A percentile compares a stretch with the other conserved stretches of the same genome.
Conservation (phyloP, 176 grass and related monocot species). For the Metroxylon sagu region DNA sequence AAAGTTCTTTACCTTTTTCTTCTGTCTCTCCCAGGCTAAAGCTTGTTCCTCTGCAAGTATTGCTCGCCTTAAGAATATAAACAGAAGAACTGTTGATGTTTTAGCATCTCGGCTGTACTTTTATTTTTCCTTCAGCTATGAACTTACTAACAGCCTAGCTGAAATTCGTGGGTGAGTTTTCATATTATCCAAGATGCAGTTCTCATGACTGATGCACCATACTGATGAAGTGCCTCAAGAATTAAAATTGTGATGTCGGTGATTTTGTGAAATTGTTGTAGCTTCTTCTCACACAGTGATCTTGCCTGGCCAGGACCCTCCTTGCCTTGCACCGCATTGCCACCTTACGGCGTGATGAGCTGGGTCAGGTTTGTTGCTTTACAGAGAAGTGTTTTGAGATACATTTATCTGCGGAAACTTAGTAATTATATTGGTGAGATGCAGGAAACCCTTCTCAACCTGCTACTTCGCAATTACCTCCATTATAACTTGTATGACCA, state of each 20-base stretch:
- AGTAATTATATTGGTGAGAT: not conserved
- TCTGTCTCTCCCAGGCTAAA: conserved; percentile 46
- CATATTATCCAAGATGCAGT: not conserved
- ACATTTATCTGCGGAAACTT: too few species aligned
- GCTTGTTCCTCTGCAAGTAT: conserved; percentile 62
- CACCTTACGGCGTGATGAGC: conserved; percentile 69
- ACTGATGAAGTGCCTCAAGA: not conserved
- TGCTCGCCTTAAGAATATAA: conserved; percentile 65
- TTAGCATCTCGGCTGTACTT: conserved; percentile 64
- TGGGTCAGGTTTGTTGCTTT: conserved; percentile 64
- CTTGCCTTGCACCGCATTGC: conserved; percentile 70
- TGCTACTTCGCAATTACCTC: conserved; percentile 95
- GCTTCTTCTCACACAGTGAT: conserved; percentile 8
- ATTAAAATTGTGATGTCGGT: not conserved
- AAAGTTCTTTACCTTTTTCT: not conserved
- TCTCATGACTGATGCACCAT: not conserved
- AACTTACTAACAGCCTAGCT: conserved; percentile 69
- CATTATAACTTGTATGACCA: conserved; percentile 91
- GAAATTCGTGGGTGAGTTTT: conserved; percentile 74
- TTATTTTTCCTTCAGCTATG: conserved; percentile 66
- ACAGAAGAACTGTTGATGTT: conserved; percentile 82
- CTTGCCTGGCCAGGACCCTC: conserved; percentile 40
- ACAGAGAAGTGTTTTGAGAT: too few species aligned
- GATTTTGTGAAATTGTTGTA: not conserved
- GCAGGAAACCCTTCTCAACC: conserved; percentile 88